Conservation (phyloP, 176 grass and related monocot species). For the Canna indica region DNA sequence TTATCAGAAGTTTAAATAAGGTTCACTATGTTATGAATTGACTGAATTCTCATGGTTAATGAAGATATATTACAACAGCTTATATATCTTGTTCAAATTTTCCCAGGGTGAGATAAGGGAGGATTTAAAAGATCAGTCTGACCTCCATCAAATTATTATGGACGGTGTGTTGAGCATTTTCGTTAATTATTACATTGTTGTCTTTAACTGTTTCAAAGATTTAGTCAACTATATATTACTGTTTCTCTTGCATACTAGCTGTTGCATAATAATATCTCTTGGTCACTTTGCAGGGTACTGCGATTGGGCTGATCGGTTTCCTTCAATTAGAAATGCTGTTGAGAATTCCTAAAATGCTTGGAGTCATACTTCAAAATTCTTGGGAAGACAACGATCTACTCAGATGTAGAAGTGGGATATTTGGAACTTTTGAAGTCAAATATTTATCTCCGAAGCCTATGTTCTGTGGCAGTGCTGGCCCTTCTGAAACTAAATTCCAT, state of each 20-base stretch:
- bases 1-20: conserved; percentile 50
- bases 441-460: no score
- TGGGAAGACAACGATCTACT: no score
- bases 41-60: not conserved
- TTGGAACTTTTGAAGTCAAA: no score
- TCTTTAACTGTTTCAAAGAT: not conserved
- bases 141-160: conserved; percentile 9
- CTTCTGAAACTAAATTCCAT: no score
- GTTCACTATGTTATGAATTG: conserved; percentile 23
- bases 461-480: no score
- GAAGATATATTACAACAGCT: not conserved
- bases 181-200: no score
- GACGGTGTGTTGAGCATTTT: not conserved
- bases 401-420: no score
- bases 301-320: conserved; percentile 52
- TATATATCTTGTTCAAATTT: not conserved
- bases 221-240: no score
- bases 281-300: conserved; percentile 40
- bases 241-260: no score
- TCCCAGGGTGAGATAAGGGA: not conserved
- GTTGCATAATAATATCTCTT: no score
- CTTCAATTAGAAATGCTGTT: conserved; percentile 35
- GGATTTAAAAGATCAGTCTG: conserved; percentile 6
- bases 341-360: conserved; percentile 1
- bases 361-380: no score